Evolutionary conservation across 148 eudicot species (phyloP).

Genomic region (Chenopodium quinoa): DNA sequence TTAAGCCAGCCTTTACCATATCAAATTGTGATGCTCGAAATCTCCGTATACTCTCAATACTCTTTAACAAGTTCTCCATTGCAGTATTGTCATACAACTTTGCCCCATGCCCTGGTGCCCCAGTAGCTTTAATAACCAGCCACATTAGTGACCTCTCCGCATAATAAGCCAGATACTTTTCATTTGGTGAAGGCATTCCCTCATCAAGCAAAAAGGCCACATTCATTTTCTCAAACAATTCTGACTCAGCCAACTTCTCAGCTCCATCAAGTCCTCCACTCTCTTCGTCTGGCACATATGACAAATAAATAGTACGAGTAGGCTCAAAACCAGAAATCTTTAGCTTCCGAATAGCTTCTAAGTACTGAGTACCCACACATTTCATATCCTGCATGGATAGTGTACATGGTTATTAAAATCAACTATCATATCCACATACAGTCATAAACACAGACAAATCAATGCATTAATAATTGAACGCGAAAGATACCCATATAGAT

Average conservation of each 20-base stretch:
- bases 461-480: not conserved
- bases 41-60: constrained; percentile 64
- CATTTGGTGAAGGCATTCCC: constrained; percentile 67
- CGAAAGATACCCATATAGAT: not conserved
- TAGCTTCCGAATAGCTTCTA: constrained; percentile 82
- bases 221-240: constrained; percentile 60
- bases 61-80: constrained; percentile 78
- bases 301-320: constrained; percentile 58
- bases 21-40: constrained; percentile 84
- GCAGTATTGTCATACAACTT: constrained; percentile 85
- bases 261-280: constrained; percentile 88
- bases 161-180: constrained; percentile 60
- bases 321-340: constrained; percentile 63
- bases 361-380: constrained; percentile 81
- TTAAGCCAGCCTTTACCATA: constrained; percentile 73
- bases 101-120: constrained; percentile 94
- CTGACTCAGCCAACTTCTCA: constrained; percentile 59
- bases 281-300: constrained; percentile 91
- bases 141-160: constrained; percentile 85
- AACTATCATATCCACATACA: not conserved
- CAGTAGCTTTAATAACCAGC: constrained; percentile 78
- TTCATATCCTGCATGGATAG: constrained; percentile 61
- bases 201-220: constrained; percentile 81
- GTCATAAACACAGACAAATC: not conserved
- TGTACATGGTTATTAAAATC: not conserved